Conservation (phyloP, 352 stramenopile genomes). For the Phytophthora chlamydospora region DNA sequence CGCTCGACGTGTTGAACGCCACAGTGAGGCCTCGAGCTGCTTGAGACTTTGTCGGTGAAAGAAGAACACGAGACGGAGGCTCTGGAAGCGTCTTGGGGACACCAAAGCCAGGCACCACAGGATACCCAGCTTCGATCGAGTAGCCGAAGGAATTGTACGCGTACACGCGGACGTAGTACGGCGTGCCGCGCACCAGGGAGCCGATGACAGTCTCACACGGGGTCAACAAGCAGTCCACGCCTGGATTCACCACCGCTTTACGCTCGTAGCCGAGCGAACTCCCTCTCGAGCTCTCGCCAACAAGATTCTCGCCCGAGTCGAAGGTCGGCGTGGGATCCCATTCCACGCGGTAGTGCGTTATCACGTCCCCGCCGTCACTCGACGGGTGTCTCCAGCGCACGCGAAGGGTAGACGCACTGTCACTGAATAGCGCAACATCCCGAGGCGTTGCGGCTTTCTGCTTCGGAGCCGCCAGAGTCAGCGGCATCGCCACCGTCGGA, state of each 20-base stretch:
- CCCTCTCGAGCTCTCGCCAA: conserved; percentile 41
- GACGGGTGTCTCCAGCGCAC: conserved; percentile 90
- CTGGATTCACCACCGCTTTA: conserved; percentile 69
- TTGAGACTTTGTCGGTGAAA: conserved; percentile 48
- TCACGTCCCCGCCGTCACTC: conserved; percentile 91
- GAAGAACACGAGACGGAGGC: conserved; percentile 55
- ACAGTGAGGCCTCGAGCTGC: conserved; percentile 64
- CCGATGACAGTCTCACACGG: conserved; percentile 88
- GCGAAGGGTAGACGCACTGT: conserved; percentile 75
- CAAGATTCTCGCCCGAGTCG: conserved; percentile 52
- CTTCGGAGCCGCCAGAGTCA: conserved; percentile 73
- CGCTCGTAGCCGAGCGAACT: conserved; percentile 81
- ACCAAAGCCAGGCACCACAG: conserved; percentile 63
- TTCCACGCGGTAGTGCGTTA: conserved; percentile 95
- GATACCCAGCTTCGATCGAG: conserved; percentile 67
- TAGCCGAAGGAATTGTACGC: conserved; percentile 94
- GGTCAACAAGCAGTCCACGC: conserved; percentile 77
- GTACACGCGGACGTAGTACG: conserved; percentile 93
- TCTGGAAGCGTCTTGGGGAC: conserved; percentile 81
- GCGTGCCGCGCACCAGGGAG: conserved; percentile 67
- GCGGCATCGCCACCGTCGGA: conserved; percentile 76
- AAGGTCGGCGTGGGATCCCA: conserved; percentile 93
- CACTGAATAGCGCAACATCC: conserved; percentile 76
- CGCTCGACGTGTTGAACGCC: conserved; percentile 65
- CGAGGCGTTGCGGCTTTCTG: conserved; percentile 88